Evolutionary conservation across 192 early-diverging fungal species (phyloP).

Genomic region (Phycomyces blakesleeanus): DNA sequence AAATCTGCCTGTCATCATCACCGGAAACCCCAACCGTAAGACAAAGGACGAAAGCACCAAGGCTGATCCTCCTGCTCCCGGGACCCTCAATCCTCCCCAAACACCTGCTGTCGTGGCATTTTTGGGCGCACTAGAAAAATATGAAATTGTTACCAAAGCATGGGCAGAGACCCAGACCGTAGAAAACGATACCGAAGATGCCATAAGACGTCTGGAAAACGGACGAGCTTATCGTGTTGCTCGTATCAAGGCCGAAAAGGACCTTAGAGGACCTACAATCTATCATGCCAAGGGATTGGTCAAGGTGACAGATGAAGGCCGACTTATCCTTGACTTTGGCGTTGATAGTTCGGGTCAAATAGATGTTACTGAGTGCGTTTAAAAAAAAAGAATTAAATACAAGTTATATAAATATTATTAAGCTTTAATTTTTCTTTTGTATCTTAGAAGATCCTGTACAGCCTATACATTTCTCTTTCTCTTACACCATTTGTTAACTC

Average conservation of each 20-base stretch:
- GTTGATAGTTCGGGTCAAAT: neutral
- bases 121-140: neutral
- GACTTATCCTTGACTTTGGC: conserved; percentile 6
- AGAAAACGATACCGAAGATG: neutral
- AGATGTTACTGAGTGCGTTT: conserved; percentile 9
- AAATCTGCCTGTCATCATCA: conserved; percentile 54
- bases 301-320: neutral
- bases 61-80: neutral
- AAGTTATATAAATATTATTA: too few species aligned
- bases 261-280: conserved; percentile 2
- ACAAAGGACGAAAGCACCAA: conserved; percentile 6
- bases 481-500: too few species aligned
- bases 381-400: neutral
- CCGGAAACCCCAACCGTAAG: conserved; percentile 42
- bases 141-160: conserved; percentile 2
- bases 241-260: conserved; percentile 8
- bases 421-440: too few species aligned
- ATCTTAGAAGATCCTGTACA: too few species aligned
- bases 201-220: neutral
- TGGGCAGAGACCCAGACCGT: neutral
- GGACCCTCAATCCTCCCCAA: neutral
- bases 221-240: conserved; percentile 7
- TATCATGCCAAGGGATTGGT: conserved; percentile 1
- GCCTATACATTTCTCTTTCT: too few species aligned
- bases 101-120: conserved; percentile 4